Evolutionary conservation across 2,329 filamentous ascomycete genomes (phyloP), one percentile per base, ranked within the genome.

Genomic region (Fusarium sp.): DNA sequence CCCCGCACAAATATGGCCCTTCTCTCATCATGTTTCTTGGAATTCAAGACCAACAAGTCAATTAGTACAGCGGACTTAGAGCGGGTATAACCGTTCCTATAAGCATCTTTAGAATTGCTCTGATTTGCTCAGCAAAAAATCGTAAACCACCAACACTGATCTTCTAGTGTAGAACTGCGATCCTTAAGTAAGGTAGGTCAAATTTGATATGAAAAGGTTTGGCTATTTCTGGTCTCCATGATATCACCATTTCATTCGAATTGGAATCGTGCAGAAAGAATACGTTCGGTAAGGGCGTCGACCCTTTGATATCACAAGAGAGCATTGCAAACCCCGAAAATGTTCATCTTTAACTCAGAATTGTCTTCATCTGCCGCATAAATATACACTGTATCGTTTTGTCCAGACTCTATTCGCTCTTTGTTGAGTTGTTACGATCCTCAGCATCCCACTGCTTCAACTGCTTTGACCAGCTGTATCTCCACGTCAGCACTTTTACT

Each of bases 391-490:
- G 51, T 61, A 66, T 62, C 46, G 59, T 68, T 63, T 57, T 65
- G 38, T 52, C 47, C 43, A 56, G 47, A 54, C 65, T 66, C 53
- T 68, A 70, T 53, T 59, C 61, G 63, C 71, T 76, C 58, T 78
- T 76, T 69, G 78, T 75, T 59, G 54, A 73, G 67, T 79, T 76
- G 42, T 68, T 71, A 59, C 78, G 74, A 52, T 84, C 82, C 77
- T 84, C 81, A 73, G 80, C 81, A 60, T 84, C 82, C 80, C 80
- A 84, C 70, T 81, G 77, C 65, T 80, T 81, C 78, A 84, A 75
- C 63, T 84, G 82, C 74, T 79, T 83, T 66, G 82, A 83, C 83
- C 83, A 84, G 72, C 83, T 84, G 58, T 22, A 34, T 34, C n/a
- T 16, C n/a, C 12, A 49, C 9, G 70, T 77, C 50, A 79, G 77